These are phyloP conservation scores for Martensiomyces pterosporus DNA, from an alignment of 192 early-diverging fungal genomes.

Conservation along the genomic window DNA sequence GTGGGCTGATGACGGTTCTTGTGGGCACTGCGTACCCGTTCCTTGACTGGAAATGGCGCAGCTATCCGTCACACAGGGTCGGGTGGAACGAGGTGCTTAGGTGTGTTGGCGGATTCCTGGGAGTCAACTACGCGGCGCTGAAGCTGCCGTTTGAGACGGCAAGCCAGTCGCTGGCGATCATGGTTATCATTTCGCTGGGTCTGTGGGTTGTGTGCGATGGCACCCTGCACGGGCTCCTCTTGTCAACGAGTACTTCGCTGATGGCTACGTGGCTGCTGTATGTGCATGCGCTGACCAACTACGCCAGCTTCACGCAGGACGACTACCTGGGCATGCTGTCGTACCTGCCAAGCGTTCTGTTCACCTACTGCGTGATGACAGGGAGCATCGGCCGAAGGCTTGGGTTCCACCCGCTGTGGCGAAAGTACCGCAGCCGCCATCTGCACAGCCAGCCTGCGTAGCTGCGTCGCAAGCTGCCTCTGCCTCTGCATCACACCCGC, in stretches of 20 bases:
- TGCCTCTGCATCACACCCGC: too few species aligned
- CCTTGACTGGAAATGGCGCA: slow-evolving; percentile 38
- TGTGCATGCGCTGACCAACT: slow-evolving; percentile 26
- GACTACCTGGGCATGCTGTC: slow-evolving; percentile 39
- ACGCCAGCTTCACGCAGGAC: slow-evolving; percentile 28
- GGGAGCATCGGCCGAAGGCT: slow-evolving; percentile 40
- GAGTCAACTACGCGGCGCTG: slow-evolving; percentile 47
- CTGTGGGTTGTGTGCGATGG: slow-evolving; percentile 49
- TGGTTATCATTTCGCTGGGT: slow-evolving; percentile 46
- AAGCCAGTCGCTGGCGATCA: slow-evolving; percentile 28
- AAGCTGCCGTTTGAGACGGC: slow-evolving; percentile 48
- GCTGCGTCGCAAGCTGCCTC: too few species aligned
- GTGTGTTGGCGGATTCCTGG: slow-evolving; percentile 45
- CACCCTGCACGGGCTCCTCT: slow-evolving; percentile 36
- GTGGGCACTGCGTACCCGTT: slow-evolving; percentile 41
- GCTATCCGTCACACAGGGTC: slow-evolving; percentile 10
- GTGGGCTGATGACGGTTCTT: slow-evolving; percentile 32
- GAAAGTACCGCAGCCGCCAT: slow-evolving; percentile 1
- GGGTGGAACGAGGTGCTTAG: slow-evolving; percentile 42
- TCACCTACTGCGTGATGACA: slow-evolving; percentile 46
- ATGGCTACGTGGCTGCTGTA: slow-evolving; percentile 34
- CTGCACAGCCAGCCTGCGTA: too few species aligned
- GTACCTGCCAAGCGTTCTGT: slow-evolving; percentile 38
- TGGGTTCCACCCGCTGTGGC: slow-evolving; percentile 27
- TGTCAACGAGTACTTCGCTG: slow-evolving; percentile 28